phyloP scores from a whole-genome alignment of 2,329 filamentous ascomycete genomes.

The Aspergillus sp. region DNA sequence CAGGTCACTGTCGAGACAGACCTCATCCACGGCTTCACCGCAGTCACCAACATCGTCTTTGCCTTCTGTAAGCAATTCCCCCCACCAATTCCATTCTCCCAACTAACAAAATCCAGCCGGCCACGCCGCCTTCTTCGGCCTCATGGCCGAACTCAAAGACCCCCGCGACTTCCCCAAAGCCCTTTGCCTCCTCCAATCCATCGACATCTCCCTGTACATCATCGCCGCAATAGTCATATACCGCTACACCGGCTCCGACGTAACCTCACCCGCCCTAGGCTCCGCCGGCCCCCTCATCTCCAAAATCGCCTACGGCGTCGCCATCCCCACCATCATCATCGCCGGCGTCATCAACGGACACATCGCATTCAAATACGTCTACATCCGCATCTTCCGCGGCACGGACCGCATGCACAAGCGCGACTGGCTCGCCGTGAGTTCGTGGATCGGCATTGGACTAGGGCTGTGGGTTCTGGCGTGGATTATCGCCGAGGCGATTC shows the following conservation, averaged over 20 bases:
- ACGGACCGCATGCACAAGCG: slow-evolving; percentile 52
- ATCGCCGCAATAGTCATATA: slow-evolving; percentile 65
- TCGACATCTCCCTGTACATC: slow-evolving; percentile 60
- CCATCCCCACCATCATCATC: slow-evolving; percentile 66
- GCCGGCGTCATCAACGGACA: slow-evolving; percentile 67
- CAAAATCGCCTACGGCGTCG: slow-evolving; percentile 65
- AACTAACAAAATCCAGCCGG: slow-evolving; percentile 49
- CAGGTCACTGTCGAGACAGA: slow-evolving; percentile 37
- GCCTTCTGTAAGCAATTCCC: slow-evolving; percentile 54
- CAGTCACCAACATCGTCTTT: slow-evolving; percentile 65
- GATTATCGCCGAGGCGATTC: slow-evolving; percentile 65
- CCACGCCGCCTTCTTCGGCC: slow-evolving; percentile 64
- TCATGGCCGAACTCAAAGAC: slow-evolving; percentile 61
- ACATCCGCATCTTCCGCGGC: slow-evolving; percentile 58
- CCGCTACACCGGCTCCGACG: slow-evolving; percentile 57
- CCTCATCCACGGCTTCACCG: slow-evolving; percentile 55
- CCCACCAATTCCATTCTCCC: slow-evolving; percentile 17
- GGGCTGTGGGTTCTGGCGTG: slow-evolving; percentile 58
- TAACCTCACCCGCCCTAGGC: slow-evolving; percentile 63
- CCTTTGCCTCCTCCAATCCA: slow-evolving; percentile 56
- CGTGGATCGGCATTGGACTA: slow-evolving; percentile 56
- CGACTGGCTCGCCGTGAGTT: slow-evolving; percentile 47
- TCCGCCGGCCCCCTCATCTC: slow-evolving; percentile 54
- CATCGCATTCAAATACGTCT: slow-evolving; percentile 63
- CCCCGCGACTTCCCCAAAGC: slow-evolving; percentile 59